Conservation (phyloP, 805 yeast genomes). For the Wickerhamomyces bisporus region DNA sequence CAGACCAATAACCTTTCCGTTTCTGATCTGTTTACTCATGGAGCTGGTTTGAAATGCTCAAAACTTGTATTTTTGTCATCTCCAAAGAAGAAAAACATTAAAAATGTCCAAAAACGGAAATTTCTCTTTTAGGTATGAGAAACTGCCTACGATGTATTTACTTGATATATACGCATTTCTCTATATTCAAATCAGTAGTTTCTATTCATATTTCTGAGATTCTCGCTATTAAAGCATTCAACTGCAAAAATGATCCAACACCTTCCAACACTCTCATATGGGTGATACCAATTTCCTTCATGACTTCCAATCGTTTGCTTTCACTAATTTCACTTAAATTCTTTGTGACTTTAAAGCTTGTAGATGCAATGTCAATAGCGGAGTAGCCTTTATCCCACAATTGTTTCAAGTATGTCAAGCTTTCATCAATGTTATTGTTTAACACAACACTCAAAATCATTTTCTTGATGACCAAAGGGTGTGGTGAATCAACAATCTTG, state of each 20-base stretch:
- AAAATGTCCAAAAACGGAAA: background rate
- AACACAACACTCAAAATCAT: slow-evolving; percentile 50
- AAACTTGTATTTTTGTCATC: too few relatives aligned
- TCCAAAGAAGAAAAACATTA: too few relatives aligned
- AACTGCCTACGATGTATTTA: too few relatives aligned
- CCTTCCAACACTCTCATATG: slow-evolving; percentile 95
- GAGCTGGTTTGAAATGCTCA: too few relatives aligned
- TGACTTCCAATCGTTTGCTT: slow-evolving; percentile 62
- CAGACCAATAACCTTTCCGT: too few relatives aligned
- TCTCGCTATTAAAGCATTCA: slow-evolving; percentile 76
- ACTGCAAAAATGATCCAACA: slow-evolving; percentile 78
- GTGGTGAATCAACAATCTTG: slow-evolving; percentile 94
- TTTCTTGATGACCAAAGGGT: slow-evolving; percentile 76
- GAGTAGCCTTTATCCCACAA: slow-evolving; percentile 91
- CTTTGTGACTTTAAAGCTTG: slow-evolving; percentile 84
- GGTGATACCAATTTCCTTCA: slow-evolving; percentile 82
- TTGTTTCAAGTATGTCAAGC: slow-evolving; percentile 56
- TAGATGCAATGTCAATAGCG: slow-evolving; percentile 87
- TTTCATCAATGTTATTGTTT: slow-evolving; percentile 51
- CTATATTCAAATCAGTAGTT: too few relatives aligned
- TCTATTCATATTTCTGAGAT: slow-evolving; percentile 20
- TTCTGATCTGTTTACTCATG: too few relatives aligned
- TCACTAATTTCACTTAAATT: slow-evolving; percentile 66
- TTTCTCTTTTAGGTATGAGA: background rate
- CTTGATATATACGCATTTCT: too few relatives aligned